These are phyloP conservation scores for Colletotrichum musicola DNA, from an alignment of 2,329 filamentous ascomycete genomes.

Conservation along the genomic window DNA sequence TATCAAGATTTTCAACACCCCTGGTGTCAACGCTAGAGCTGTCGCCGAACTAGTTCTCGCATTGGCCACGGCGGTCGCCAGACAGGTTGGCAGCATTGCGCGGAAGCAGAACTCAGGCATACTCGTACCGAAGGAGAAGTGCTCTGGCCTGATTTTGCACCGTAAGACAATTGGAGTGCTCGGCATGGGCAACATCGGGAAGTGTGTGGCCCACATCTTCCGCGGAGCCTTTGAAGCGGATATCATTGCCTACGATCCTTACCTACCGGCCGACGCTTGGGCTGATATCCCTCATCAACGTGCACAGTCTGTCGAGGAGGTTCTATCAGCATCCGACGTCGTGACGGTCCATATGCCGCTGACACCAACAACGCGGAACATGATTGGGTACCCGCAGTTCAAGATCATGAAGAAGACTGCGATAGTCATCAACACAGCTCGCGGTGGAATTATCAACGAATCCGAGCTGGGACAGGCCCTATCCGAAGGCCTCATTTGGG, in stretches of 20 bases:
- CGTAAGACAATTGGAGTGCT: slow-evolving; percentile 52
- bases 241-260: slow-evolving; percentile 53
- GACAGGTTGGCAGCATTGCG: slow-evolving; percentile 48
- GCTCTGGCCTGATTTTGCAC: slow-evolving; percentile 52
- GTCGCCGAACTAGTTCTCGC: slow-evolving; percentile 56
- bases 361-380: slow-evolving; percentile 46
- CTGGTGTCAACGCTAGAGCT: slow-evolving; percentile 57
- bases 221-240: slow-evolving; percentile 50
- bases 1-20: slow-evolving; percentile 61
- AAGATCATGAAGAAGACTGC: slow-evolving; percentile 52
- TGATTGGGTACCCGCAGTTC: slow-evolving; percentile 50
- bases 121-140: slow-evolving; percentile 54
- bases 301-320: slow-evolving; percentile 47
- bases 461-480: slow-evolving; percentile 48
- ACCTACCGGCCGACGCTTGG: slow-evolving; percentile 49
- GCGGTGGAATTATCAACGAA: slow-evolving; percentile 56
- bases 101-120: slow-evolving; percentile 46
- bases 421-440: slow-evolving; percentile 55
- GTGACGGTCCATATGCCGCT: slow-evolving; percentile 54
- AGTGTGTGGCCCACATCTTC: slow-evolving; percentile 52
- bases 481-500: slow-evolving; percentile 50
- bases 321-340: slow-evolving; percentile 49
- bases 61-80: slow-evolving; percentile 51
- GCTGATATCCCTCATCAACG: slow-evolving; percentile 48
- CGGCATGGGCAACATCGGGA: slow-evolving; percentile 56